Percentiles rank a stretch among this genome's conserved stretches.
Evolutionary conservation across 495 filamentous ascomycete species (phyloP).

Genomic region (Annulohypoxylon nitens): DNA sequence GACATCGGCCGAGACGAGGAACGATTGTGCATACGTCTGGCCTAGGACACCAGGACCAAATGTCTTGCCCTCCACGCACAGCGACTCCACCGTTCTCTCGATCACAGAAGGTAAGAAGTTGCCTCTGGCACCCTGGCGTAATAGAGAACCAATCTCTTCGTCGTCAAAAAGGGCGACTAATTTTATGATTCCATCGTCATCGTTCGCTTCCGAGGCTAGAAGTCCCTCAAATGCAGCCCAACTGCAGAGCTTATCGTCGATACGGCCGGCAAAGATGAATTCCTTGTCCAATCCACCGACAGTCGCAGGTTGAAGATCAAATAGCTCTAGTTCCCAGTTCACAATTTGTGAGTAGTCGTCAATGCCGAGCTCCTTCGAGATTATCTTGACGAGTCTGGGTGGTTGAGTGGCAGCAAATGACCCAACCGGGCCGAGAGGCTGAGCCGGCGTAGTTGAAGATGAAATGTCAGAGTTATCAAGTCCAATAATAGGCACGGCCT

Average conservation of each 20-base stretch:
- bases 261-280: conserved; percentile 92
- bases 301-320: conserved; percentile 86
- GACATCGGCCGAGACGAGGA: conserved; percentile 93
- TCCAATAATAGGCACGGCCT: conserved; percentile 94
- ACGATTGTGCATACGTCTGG: conserved; percentile 91
- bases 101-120: conserved; percentile 87
- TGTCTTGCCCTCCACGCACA: conserved; percentile 57
- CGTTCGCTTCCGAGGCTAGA: conserved; percentile 69
- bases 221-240: conserved; percentile 92
- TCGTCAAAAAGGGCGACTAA: conserved; percentile 93
- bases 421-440: conserved; percentile 61
- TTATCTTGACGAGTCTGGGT: conserved; percentile 82
- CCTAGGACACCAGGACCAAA: conserved; percentile 77
- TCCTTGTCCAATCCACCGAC: conserved; percentile 91
- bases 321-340: conserved; percentile 98
- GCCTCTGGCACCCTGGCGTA: conserved; percentile 89
- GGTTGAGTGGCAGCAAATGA: conserved; percentile 87
- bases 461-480: conserved; percentile 78
- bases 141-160: conserved; percentile 91
- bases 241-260: conserved; percentile 97
- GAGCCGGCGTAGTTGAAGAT: conserved; percentile 50
- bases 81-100: conserved; percentile 81
- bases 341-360: conserved; percentile 78
- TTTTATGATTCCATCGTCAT: conserved; percentile 74
- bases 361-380: conserved; percentile 79